phyloP scores from a whole-genome alignment of 225 moss, liverwort and hornwort species.

The Straminergon stramineum region DNA sequence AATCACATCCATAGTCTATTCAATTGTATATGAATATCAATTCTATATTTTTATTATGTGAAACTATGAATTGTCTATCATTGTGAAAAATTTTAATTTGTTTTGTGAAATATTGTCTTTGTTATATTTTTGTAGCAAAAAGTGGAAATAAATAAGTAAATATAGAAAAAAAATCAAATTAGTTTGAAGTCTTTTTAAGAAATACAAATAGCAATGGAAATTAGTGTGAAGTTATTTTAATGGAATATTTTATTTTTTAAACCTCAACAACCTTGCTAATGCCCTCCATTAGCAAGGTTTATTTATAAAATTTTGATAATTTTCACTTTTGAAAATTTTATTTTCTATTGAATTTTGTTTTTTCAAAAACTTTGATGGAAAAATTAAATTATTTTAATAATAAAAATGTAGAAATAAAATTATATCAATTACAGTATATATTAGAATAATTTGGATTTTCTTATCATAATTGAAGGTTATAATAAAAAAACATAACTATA shows the following conservation, averaged over 20 bases:
- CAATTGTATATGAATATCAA: not conserved
- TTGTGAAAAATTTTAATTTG: rapidly evolving
- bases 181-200: not conserved
- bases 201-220: not conserved
- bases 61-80: not conserved
- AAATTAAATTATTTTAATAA: no score
- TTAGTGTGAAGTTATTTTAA: not conserved
- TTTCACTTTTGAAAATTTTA: no score
- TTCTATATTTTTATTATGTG: rapidly evolving
- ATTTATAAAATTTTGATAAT: not conserved
- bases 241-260: not conserved
- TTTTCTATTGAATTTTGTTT: no score
- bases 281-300: no score
- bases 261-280: not conserved
- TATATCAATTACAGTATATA: no score
- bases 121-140: not conserved
- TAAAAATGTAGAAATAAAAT: no score
- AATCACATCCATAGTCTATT: rapidly evolving
- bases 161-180: not conserved
- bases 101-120: not conserved
- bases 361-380: not conserved
- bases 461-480: not conserved
- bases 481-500: not conserved
- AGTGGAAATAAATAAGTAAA: not conserved
- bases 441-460: no score